Percentiles rank a stretch among this genome's conserved stretches.
Conservation (phyloP, 1,284 basidiomycete genomes). For the Agroathelia rolfsii region DNA sequence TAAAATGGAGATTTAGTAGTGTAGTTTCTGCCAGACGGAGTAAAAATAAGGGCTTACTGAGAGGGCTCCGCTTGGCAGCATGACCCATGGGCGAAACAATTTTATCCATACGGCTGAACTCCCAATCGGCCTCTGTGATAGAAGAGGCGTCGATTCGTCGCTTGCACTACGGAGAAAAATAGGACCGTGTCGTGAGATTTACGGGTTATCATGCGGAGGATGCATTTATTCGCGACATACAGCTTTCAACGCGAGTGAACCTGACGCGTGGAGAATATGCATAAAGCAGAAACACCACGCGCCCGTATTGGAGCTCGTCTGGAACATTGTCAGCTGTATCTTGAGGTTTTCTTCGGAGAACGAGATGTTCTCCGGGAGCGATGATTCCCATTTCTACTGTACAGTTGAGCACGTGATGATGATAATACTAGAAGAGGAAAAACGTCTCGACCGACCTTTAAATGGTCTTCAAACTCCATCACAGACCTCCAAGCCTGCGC, state of each 20-base stretch:
- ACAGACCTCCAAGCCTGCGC: too few species aligned
- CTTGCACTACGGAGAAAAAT: slow-evolving; percentile 1
- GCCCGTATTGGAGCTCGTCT: slow-evolving; percentile 62
- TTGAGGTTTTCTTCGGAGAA: slow-evolving; percentile 57
- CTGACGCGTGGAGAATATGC: slow-evolving; percentile 60
- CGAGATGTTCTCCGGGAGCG: slow-evolving; percentile 55
- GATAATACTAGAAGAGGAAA: too few species aligned
- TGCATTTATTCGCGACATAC: slow-evolving; percentile 33
- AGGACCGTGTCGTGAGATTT: too few species aligned
- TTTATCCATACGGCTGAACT: slow-evolving; percentile 43
- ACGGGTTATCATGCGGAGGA: too few species aligned
- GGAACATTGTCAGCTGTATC: slow-evolving; percentile 65
- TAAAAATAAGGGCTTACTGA: slow-evolving; percentile 49
- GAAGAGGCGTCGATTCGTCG: background rate
- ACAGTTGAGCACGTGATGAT: too few species aligned
- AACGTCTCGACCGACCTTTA: too few species aligned
- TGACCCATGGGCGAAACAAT: slow-evolving; percentile 53
- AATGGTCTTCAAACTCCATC: too few species aligned
- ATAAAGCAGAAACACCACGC: slow-evolving; percentile 71
- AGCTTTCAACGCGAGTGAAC: slow-evolving; percentile 49
- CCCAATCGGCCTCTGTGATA: slow-evolving; percentile 32
- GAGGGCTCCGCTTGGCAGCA: slow-evolving; percentile 55
- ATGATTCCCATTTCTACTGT: slow-evolving; percentile 48
- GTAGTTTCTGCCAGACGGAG: slow-evolving; percentile 9
- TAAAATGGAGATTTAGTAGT: slow-evolving; percentile 8